phyloP scores from a whole-genome alignment of 1,139 yeast genomes.

The Scheffersomyces illinoinensis region DNA sequence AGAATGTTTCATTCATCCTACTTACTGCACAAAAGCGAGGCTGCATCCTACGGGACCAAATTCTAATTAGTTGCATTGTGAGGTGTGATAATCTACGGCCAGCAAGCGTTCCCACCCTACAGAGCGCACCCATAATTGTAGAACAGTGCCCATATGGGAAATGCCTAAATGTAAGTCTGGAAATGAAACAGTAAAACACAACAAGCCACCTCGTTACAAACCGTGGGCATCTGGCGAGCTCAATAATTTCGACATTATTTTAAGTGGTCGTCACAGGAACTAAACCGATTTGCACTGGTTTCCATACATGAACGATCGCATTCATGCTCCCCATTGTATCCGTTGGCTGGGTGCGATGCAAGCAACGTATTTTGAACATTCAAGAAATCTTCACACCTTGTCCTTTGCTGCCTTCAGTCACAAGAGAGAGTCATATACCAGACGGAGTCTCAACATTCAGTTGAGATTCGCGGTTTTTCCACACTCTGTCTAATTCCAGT shows the following conservation, averaged over 20 bases:
- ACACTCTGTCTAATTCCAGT: background rate
- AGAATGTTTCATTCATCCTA: background rate
- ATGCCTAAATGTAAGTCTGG: background rate
- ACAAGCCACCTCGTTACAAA: background rate
- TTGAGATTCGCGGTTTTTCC: background rate
- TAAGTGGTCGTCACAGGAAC: background rate
- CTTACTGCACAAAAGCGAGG: background rate
- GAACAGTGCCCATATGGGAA: background rate
- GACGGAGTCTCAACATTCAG: background rate
- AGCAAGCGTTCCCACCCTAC: background rate
- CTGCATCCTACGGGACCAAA: background rate
- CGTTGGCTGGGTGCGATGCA: background rate
- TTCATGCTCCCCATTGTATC: background rate
- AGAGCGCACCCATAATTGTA: background rate
- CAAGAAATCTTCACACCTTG: background rate
- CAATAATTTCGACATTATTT: too few relatives aligned
- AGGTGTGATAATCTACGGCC: background rate
- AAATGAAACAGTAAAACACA: background rate
- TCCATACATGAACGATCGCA: background rate
- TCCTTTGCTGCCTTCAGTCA: background rate
- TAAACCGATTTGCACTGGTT: background rate
- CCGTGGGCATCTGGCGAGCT: background rate
- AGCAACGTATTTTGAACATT: background rate
- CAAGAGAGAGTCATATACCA: background rate
- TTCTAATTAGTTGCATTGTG: background rate